phyloP scores from a whole-genome alignment of 192 early-diverging fungal genomes.

The Backusella mclennaniae region DNA sequence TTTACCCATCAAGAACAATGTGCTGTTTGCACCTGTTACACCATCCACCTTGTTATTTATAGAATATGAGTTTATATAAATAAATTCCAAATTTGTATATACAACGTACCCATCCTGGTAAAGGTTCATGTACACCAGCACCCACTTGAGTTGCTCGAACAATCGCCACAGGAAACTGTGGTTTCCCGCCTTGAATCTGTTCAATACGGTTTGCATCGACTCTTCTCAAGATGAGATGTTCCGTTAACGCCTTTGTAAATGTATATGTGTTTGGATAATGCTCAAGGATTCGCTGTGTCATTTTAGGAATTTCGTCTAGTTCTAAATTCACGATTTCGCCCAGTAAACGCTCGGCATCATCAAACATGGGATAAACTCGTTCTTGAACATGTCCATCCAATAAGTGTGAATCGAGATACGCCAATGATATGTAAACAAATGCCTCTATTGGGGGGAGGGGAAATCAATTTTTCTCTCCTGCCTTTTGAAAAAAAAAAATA shows the following conservation, averaged over 20 bases:
- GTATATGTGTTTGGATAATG: constrained; percentile 52
- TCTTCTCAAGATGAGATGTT: constrained; percentile 45
- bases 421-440: constrained; percentile 38
- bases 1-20: constrained; percentile 32
- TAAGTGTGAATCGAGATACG: constrained; percentile 32
- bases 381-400: constrained; percentile 38
- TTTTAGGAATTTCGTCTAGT: constrained; percentile 40
- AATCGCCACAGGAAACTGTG: constrained; percentile 38
- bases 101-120: constrained; percentile 35
- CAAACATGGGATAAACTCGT: constrained; percentile 39
- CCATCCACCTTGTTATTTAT: constrained; percentile 29
- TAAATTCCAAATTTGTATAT: not conserved
- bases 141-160: constrained; percentile 35
- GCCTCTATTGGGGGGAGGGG: constrained; percentile 14
- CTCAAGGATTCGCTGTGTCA: constrained; percentile 33
- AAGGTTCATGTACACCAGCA: constrained; percentile 30
- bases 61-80: not conserved
- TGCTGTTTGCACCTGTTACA: constrained; percentile 32
- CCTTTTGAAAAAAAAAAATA: not conserved
- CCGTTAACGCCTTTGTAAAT: constrained; percentile 50
- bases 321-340: constrained; percentile 35
- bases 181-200: constrained; percentile 36
- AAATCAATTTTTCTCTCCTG: not conserved
- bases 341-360: constrained; percentile 35
- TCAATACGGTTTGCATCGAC: constrained; percentile 36